These are phyloP conservation scores for Ramaria sp. DNA, from an alignment of 768 basidiomycete species.

Conservation along the genomic window DNA sequence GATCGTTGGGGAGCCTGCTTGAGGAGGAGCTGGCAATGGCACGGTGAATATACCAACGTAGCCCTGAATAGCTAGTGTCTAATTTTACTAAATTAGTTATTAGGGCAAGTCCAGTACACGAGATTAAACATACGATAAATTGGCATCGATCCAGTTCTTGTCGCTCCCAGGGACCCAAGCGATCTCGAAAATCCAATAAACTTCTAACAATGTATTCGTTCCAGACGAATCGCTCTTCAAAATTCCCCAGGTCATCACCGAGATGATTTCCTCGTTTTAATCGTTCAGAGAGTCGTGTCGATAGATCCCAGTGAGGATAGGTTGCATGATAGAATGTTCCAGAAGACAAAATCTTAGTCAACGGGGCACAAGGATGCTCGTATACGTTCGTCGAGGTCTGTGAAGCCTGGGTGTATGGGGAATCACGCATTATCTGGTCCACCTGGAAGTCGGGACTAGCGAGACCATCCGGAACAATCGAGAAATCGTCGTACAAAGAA, in stretches of 20 bases:
- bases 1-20: constrained; percentile 57
- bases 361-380: constrained; percentile 84
- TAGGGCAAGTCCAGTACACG: neutral
- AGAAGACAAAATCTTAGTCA: constrained; percentile 83
- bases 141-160: constrained; percentile 72
- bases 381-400: constrained; percentile 32
- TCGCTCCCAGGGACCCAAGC: constrained; percentile 58
- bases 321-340: constrained; percentile 91
- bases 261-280: constrained; percentile 36
- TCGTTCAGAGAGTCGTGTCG: constrained; percentile 66
- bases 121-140: constrained; percentile 54
- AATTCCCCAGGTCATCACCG: constrained; percentile 42
- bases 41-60: constrained; percentile 79
- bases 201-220: constrained; percentile 85
- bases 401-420: constrained; percentile 27
- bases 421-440: constrained; percentile 37
- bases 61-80: constrained; percentile 91
- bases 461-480: constrained; percentile 38
- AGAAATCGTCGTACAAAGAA: constrained; percentile 72
- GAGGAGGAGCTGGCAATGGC: constrained; percentile 64
- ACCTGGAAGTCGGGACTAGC: constrained; percentile 29
- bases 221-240: constrained; percentile 88
- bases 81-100: constrained; percentile 21
- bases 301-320: constrained; percentile 80
- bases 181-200: constrained; percentile 77